Conservation (phyloP, 192 early-diverging fungal genomes). For the Linnemannia exigua region DNA sequence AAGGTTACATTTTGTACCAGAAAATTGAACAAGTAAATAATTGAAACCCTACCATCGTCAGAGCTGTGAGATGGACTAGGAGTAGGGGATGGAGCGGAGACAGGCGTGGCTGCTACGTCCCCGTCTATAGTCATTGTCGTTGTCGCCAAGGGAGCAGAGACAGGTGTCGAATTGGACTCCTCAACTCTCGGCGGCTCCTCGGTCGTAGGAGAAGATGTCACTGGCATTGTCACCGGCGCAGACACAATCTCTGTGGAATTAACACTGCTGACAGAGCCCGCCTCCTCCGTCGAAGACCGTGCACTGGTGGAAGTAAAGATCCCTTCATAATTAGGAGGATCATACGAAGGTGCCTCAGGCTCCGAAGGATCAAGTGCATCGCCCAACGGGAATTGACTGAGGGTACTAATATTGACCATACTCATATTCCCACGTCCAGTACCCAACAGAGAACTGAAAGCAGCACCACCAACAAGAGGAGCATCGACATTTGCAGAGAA, state of each 20-base stretch:
- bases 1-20: neutral
- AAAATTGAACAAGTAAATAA: neutral
- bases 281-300: constrained; percentile 20
- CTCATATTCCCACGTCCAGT: constrained; percentile 37
- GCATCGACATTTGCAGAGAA: constrained; percentile 54
- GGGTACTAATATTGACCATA: constrained; percentile 48
- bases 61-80: constrained; percentile 19
- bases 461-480: constrained; percentile 9
- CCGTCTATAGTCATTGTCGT: neutral
- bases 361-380: constrained; percentile 9
- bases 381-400: constrained; percentile 24
- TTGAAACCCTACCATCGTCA: constrained; percentile 14
- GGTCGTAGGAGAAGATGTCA: neutral
- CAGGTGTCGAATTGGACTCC: neutral
- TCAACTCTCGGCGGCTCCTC: neutral
- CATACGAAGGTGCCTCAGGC: constrained; percentile 49
- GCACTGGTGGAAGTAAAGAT: constrained; percentile 18
- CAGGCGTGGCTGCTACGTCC: neutral
- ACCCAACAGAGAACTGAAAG: constrained; percentile 11
- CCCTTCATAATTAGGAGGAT: constrained; percentile 46
- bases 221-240: neutral
- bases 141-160: neutral
- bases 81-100: neutral
- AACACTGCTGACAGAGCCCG: neutral
- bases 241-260: neutral